Conservation (phyloP, 306 rosid genomes). For the Cucurbita pepo region DNA sequence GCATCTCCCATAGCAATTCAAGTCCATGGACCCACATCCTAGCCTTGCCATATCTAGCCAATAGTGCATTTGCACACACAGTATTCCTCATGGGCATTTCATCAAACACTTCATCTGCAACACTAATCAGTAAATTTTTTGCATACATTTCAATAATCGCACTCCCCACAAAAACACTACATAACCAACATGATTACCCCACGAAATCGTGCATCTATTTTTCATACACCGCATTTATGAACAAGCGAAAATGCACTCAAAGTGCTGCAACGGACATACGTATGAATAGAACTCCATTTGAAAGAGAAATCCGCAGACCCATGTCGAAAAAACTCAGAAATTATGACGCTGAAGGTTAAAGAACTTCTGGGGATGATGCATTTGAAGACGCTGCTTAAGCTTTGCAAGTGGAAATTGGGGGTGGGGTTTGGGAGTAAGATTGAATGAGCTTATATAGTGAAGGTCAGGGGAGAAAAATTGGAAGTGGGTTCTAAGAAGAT, state of each 20-base stretch:
- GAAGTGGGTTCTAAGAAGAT: constrained; percentile 32
- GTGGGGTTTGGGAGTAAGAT: constrained; percentile 18
- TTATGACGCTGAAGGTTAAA: constrained; percentile 31
- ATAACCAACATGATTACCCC: constrained; percentile 44
- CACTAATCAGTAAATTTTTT: constrained; percentile 18
- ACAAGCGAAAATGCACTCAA: constrained; percentile 38
- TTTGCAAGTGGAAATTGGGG: constrained; percentile 11
- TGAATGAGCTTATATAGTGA: constrained; percentile 30
- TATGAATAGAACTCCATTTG: constrained; percentile 38
- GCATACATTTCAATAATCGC: constrained; percentile 47
- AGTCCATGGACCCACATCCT: constrained; percentile 43
- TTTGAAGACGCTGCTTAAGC: constrained; percentile 27
- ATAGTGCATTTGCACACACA: constrained; percentile 58
- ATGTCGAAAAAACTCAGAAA: constrained; percentile 28
- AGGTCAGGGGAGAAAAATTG: constrained; percentile 22
- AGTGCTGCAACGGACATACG: constrained; percentile 50
- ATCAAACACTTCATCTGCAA: constrained; percentile 51
- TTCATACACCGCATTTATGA: constrained; percentile 24
- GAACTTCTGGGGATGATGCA: constrained; percentile 33
- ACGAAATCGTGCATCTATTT: constrained; percentile 38
- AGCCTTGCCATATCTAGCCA: constrained; percentile 46
- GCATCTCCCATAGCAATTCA: constrained; percentile 43
- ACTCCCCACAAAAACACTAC: constrained; percentile 64
- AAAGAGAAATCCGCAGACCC: constrained; percentile 44
- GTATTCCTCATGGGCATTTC: constrained; percentile 57